Percentiles rank a stretch among this genome's conserved stretches.
Conservation (phyloP, 1,139 yeast species). For the Candida sp. region DNA sequence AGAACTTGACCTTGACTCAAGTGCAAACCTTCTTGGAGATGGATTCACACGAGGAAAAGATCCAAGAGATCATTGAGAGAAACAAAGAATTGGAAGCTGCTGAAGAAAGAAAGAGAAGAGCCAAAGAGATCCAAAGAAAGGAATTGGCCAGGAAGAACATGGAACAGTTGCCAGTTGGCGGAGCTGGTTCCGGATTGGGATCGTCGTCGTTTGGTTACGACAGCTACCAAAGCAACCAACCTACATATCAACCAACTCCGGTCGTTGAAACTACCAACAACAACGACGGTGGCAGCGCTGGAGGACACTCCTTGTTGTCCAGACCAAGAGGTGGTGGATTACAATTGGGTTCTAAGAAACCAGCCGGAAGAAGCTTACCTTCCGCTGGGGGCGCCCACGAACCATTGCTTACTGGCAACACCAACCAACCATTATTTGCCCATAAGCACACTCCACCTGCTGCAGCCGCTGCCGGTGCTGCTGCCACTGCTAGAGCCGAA, state of each 20-base stretch:
- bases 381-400: constrained; percentile 11
- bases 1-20: constrained; percentile 81
- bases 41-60: constrained; percentile 99
- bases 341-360: constrained; percentile 75
- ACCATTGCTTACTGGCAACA: constrained; percentile 24
- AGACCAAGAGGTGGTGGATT: constrained; percentile 68
- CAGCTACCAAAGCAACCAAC: constrained; percentile 28
- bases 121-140: constrained; percentile 91
- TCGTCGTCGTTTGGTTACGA: constrained; percentile 20
- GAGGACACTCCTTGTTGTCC: constrained; percentile 14
- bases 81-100: constrained; percentile 97
- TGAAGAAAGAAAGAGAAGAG: constrained; percentile 96
- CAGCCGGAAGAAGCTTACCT: constrained; percentile 20
- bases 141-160: constrained; percentile 70
- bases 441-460: constrained; percentile 11
- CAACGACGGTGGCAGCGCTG: constrained; percentile 13
- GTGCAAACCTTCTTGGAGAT: constrained; percentile 91
- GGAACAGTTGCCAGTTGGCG: constrained; percentile 25
- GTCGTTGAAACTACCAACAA: constrained; percentile 22
- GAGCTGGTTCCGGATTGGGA: constrained; percentile 9
- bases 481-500: constrained; percentile 12
- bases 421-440: constrained; percentile 49
- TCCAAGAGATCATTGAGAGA: constrained; percentile 96
- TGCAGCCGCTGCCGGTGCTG: background rate
- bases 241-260: constrained; percentile 40